Evolutionary conservation across 192 early-diverging fungal species (phyloP).

Genomic region (Umbelopsis sp.): DNA sequence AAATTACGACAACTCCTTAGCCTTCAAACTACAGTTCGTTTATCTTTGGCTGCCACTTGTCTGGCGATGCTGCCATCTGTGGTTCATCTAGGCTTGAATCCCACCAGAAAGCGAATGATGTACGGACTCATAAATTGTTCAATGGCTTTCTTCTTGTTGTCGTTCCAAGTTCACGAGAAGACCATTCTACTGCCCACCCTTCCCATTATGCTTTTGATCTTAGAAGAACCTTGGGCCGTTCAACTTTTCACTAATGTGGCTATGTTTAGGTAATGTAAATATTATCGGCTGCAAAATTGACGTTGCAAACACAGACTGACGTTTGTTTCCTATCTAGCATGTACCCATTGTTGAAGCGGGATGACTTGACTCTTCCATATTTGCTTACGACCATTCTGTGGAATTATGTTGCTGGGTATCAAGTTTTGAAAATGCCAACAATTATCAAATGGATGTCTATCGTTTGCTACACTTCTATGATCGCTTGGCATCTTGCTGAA

Average conservation of each 20-base stretch:
- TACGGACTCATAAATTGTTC: slow-evolving; percentile 77
- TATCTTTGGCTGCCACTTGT: slow-evolving; percentile 73
- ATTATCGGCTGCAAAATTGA: background rate
- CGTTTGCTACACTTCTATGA: slow-evolving; percentile 49
- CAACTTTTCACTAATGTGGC: slow-evolving; percentile 79
- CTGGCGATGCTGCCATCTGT: slow-evolving; percentile 74
- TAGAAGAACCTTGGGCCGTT: slow-evolving; percentile 66
- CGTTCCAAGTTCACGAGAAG: slow-evolving; percentile 99
- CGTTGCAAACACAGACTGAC: background rate
- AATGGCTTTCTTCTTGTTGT: slow-evolving; percentile 93
- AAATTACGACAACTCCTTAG: slow-evolving; percentile 77
- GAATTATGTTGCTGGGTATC: slow-evolving; percentile 59
- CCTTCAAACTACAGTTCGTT: slow-evolving; percentile 58
- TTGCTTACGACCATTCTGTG: slow-evolving; percentile 70
- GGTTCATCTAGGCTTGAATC: slow-evolving; percentile 62
- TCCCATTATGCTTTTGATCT: slow-evolving; percentile 73
- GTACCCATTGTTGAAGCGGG: slow-evolving; percentile 84
- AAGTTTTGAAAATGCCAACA: background rate
- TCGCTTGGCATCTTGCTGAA: slow-evolving; percentile 62
- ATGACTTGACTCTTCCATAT: slow-evolving; percentile 75
- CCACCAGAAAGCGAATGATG: slow-evolving; percentile 60
- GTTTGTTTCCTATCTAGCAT: slow-evolving; percentile 56
- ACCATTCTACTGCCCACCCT: slow-evolving; percentile 86
- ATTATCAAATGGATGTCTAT: background rate
- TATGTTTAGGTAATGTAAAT: slow-evolving; percentile 65